Conservation (phyloP, 2,329 filamentous ascomycete genomes). For the Aspergillus floridensis region DNA sequence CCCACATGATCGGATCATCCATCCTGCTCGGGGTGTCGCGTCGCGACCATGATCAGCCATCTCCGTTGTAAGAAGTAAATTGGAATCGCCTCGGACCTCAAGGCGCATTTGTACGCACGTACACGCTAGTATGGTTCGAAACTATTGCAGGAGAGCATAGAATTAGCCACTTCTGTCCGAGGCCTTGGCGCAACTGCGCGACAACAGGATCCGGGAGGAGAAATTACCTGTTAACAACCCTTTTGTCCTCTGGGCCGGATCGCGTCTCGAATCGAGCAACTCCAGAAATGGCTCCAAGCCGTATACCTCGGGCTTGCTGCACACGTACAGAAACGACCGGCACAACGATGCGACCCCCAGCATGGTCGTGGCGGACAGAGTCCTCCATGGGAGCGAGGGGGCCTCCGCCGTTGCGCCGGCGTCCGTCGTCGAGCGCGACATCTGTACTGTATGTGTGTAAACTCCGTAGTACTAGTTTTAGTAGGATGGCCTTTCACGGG, state of each 20-base stretch:
- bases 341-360: slow-evolving; percentile 68
- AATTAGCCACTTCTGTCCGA: background rate
- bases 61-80: slow-evolving; percentile 15
- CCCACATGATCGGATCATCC: slow-evolving; percentile 95
- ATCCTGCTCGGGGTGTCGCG: slow-evolving; percentile 55
- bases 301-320: slow-evolving; percentile 72
- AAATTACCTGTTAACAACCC: slow-evolving; percentile 76
- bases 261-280: slow-evolving; percentile 69
- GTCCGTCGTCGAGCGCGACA: slow-evolving; percentile 35
- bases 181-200: background rate
- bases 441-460: background rate
- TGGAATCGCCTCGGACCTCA: slow-evolving; percentile 16
- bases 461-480: no score
- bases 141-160: slow-evolving; percentile 50
- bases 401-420: slow-evolving; percentile 42
- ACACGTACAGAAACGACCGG: slow-evolving; percentile 69
- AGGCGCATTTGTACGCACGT: slow-evolving; percentile 49
- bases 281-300: slow-evolving; percentile 74
- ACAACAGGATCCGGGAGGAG: background rate
- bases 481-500: slow-evolving; percentile 2
- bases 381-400: slow-evolving; percentile 59
- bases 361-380: slow-evolving; percentile 72
- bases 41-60: slow-evolving; percentile 28
- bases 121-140: slow-evolving; percentile 87
- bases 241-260: slow-evolving; percentile 64